phyloP scores from a whole-genome alignment of 345 rosid species.

The Noccaea caerulescens region DNA sequence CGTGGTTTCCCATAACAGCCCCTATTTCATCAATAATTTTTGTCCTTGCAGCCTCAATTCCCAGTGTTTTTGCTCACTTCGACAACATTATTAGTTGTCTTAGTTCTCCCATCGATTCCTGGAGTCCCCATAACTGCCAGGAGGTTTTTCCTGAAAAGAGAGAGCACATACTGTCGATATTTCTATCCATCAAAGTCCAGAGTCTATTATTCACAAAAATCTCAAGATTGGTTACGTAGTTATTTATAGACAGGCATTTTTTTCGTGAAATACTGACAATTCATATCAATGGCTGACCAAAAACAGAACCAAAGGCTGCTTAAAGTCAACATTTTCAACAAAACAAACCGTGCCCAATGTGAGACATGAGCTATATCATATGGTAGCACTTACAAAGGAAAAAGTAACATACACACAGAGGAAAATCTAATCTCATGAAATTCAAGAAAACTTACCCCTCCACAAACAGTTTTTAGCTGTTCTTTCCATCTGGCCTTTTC shows the following conservation, averaged over 20 bases:
- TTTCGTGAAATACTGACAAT: not conserved
- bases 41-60: slow-evolving; percentile 96
- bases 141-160: slow-evolving; percentile 66
- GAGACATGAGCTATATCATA: slow-evolving; percentile 19
- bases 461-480: slow-evolving; percentile 67
- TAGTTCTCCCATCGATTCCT: slow-evolving; percentile 84
- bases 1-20: slow-evolving; percentile 75
- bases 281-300: slow-evolving; percentile 23
- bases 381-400: slow-evolving; percentile 11
- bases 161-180: slow-evolving; percentile 7
- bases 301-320: slow-evolving; percentile 25
- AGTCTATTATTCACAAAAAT: slow-evolving; percentile 6
- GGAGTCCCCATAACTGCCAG: slow-evolving; percentile 86
- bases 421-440: no score
- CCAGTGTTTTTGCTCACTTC: slow-evolving; percentile 74
- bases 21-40: slow-evolving; percentile 86
- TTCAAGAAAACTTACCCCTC: slow-evolving; percentile 72
- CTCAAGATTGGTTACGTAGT: not conserved
- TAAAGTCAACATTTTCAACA: slow-evolving; percentile 15
- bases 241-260: slow-evolving; percentile 11
- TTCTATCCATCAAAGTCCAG: not conserved
- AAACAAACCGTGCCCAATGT: slow-evolving; percentile 10
- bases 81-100: slow-evolving; percentile 78
- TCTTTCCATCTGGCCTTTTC: slow-evolving; percentile 47
- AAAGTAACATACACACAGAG: not conserved